Evolutionary conservation across 306 rosid genomes (phyloP).

Genomic region (Calophaca sinica): DNA sequence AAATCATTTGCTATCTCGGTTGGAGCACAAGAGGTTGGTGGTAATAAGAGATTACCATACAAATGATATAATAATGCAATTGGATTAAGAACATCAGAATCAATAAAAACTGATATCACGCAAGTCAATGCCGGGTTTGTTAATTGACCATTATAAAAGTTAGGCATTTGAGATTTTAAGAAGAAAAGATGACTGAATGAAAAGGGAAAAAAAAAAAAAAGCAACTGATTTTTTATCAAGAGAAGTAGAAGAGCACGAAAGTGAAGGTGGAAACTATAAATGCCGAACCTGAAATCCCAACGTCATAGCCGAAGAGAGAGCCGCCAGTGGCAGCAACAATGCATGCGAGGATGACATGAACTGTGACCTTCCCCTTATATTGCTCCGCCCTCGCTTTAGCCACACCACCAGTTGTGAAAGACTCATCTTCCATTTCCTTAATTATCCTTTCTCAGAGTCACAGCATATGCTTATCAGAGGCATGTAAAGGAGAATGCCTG

Average conservation of each 20-base stretch:
- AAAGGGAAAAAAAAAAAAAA: no score
- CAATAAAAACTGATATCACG: neutral
- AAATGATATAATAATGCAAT: neutral
- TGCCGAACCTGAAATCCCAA: constrained; percentile 75
- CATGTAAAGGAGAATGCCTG: no score
- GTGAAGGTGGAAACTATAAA: neutral
- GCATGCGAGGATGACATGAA: constrained; percentile 69
- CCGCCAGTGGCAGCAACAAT: constrained; percentile 82
- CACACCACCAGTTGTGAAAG: constrained; percentile 58
- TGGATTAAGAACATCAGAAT: neutral
- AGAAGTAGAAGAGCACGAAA: neutral
- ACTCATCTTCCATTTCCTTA: constrained; percentile 71
- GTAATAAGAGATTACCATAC: neutral
- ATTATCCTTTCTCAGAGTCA: constrained; percentile 10
- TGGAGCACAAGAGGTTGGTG: neutral
- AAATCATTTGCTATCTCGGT: neutral
- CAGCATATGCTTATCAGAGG: neutral
- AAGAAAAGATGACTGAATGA: neutral
- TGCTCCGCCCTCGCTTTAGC: constrained; percentile 72
- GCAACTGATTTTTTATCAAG: no score
- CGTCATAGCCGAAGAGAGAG: constrained; percentile 76
- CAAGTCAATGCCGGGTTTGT: neutral
- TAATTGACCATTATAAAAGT: neutral
- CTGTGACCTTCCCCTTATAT: constrained; percentile 69
- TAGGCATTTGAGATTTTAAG: constrained; percentile 22